A percentile compares a stretch with the other conserved stretches of the same genome.
These are phyloP conservation scores for Podaxis carcinomalis DNA, from an alignment of 768 basidiomycete genomes.

Conservation along the genomic window DNA sequence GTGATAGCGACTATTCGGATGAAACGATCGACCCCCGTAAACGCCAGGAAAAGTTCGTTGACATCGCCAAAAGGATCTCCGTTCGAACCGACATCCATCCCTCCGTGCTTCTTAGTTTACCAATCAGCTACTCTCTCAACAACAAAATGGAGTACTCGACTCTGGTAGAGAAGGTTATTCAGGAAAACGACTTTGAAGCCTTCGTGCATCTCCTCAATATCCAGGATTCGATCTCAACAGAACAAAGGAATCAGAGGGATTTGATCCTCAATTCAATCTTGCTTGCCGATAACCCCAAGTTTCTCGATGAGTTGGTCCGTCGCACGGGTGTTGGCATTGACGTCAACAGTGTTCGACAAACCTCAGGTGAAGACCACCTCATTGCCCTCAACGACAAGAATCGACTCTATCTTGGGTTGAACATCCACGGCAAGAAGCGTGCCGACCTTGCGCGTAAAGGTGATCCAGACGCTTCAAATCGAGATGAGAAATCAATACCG, in stretches of 20 bases:
- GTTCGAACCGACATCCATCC: constrained; percentile 39
- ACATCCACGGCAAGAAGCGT: constrained; percentile 62
- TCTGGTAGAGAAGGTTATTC: constrained; percentile 32
- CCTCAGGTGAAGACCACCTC: constrained; percentile 18
- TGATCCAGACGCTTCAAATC: constrained; percentile 38
- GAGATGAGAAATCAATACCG: constrained; percentile 15
- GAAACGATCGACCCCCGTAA: constrained; percentile 32
- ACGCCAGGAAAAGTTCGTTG: constrained; percentile 37
- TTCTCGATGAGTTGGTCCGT: constrained; percentile 55
- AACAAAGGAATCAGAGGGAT: constrained; percentile 21
- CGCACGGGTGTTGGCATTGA: constrained; percentile 42
- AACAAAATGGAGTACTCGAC: constrained; percentile 10
- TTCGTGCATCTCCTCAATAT: constrained; percentile 46
- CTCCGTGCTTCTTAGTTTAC: constrained; percentile 26
- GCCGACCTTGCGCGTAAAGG: constrained; percentile 46
- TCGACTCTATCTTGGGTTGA: constrained; percentile 52
- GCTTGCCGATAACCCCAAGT: constrained; percentile 36
- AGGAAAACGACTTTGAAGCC: constrained; percentile 43
- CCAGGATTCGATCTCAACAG: constrained; percentile 21
- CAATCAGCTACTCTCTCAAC: background rate
- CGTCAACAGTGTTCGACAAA: constrained; percentile 22
- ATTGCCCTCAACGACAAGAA: constrained; percentile 31
- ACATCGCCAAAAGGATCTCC: constrained; percentile 48
- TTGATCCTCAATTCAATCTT: constrained; percentile 27
- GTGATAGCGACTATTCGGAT: constrained; percentile 38